Evolutionary conservation across 75 land plant species (phyloP), one percentile per base, ranked within the genome.

Genomic region (Selaginella moellendorffii): DNA sequence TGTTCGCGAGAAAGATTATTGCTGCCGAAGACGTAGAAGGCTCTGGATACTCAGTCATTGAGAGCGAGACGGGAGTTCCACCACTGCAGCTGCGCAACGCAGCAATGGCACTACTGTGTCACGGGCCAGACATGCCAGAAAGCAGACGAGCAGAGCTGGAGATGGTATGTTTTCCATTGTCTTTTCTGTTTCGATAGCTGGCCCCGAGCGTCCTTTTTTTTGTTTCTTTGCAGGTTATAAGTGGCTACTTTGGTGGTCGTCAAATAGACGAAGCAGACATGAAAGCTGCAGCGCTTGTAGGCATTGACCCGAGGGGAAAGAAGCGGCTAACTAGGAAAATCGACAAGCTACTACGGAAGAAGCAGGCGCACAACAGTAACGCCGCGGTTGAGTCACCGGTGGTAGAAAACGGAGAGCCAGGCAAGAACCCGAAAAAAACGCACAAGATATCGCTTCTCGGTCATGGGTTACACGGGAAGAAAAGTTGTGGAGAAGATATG

Each of bases 71-170:
- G 5, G 59, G 59, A 19, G 59, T 56, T 19, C 24, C 59, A 21
- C 59, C 59, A 8, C 19, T 56, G 59, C 59, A 9, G 24, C 24
- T 56, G 2, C 8, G 59, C n/a, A 56, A 21, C 23, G 19, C 59
- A 25, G 59, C 59, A 8, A 56, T 56, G 59, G 59, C 59, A 9
- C 19, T 56, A 8, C 24, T 56, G 24, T 56, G 59, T n/a, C 59
- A 56, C n/a, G 59, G 59, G 18, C 18, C 51, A 46, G 51, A 46
- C 18, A 2, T 56, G 24, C 59, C 59, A 5, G 59, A 19, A 56
- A 19, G 24, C 59, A 19, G 59, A 36, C 59, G 24, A 5, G 59
- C 5, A 21, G 59, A 56, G n/a, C 59, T 56, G 8, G 24, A 19
- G 19, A 21, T 21, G 25, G 59, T 56, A 21, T 56, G 59, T 56